A percentile compares a stretch with the other conserved stretches of the same genome.
Evolutionary conservation across 768 basidiomycete species (phyloP).

Genomic region (Dacryopinax primogenitus): DNA sequence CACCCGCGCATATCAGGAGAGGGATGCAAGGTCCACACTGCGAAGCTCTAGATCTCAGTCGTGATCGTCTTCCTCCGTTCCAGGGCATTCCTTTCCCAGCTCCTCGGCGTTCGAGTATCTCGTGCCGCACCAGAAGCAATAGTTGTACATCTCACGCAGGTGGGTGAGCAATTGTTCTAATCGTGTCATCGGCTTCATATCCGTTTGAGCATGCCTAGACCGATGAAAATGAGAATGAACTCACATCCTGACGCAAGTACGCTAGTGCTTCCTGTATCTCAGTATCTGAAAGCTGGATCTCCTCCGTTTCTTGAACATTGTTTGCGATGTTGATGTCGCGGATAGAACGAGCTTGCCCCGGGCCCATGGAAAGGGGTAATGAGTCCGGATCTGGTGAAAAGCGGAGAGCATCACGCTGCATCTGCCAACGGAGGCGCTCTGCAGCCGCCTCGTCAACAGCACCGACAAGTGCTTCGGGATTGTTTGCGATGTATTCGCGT

Average conservation of each 20-base stretch:
- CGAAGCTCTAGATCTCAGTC: no score
- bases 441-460: constrained; percentile 23
- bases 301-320: constrained; percentile 16
- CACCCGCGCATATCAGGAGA: no score
- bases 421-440: constrained; percentile 52
- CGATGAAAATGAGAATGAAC: background rate
- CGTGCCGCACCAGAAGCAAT: constrained; percentile 85
- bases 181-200: constrained; percentile 51
- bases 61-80: constrained; percentile 62
- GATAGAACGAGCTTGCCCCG: constrained; percentile 10
- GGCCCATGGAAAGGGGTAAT: constrained; percentile 1
- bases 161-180: constrained; percentile 56
- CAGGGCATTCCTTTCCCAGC: constrained; percentile 56
- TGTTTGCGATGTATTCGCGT: constrained; percentile 29
- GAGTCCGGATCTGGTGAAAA: constrained; percentile 36
- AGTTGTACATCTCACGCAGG: constrained; percentile 54
- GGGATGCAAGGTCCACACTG: no score
- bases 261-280: constrained; percentile 52
- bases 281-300: constrained; percentile 38
- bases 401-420: constrained; percentile 59
- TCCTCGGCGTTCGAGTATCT: constrained; percentile 52
- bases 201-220: constrained; percentile 11
- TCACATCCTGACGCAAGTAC: constrained; percentile 32
- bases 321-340: constrained; percentile 13
- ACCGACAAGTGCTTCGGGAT: constrained; percentile 2